Conservation (phyloP, 2,329 filamentous ascomycete genomes). For the Colletotrichum falcatum region DNA sequence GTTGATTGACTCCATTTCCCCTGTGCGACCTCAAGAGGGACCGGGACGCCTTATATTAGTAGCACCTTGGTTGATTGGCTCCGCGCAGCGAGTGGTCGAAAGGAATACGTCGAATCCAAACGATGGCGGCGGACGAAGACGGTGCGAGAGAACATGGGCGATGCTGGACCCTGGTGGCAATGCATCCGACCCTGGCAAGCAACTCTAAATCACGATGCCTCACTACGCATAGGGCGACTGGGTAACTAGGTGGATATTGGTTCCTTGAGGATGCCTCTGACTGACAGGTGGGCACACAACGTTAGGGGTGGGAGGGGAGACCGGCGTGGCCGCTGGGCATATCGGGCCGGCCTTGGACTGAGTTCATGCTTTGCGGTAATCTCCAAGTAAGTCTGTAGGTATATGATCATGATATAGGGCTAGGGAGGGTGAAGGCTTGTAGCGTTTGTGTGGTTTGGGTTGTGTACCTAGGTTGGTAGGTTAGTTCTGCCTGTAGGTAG, state of each 20-base stretch:
- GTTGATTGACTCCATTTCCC: not conserved
- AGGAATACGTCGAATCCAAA: not conserved
- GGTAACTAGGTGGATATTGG: not conserved
- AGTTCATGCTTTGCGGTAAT: not conserved
- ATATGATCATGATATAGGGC: not conserved
- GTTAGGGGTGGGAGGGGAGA: not conserved
- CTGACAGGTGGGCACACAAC: not conserved
- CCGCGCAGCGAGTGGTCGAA: not conserved
- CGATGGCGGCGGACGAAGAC: not conserved
- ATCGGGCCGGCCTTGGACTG: not conserved
- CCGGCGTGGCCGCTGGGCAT: not conserved
- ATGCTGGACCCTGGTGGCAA: not conserved
- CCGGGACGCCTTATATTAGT: too few species aligned
- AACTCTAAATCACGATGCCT: slow-evolving; percentile 7
- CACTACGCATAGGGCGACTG: not conserved
- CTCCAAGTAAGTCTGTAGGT: not conserved
- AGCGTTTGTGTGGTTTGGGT: not conserved
- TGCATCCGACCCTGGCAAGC: slow-evolving; percentile 8
- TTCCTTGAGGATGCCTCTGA: not conserved
- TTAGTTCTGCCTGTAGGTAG: not conserved
- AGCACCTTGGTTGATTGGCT: not conserved
- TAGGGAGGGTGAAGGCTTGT: not conserved
- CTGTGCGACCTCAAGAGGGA: too few species aligned
- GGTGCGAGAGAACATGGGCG: not conserved
- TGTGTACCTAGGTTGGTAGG: not conserved